A percentile compares a stretch with the other conserved stretches of the same genome.
Evolutionary conservation across 179 eudicot genomes (phyloP).

Genomic region (Silene vulgaris): DNA sequence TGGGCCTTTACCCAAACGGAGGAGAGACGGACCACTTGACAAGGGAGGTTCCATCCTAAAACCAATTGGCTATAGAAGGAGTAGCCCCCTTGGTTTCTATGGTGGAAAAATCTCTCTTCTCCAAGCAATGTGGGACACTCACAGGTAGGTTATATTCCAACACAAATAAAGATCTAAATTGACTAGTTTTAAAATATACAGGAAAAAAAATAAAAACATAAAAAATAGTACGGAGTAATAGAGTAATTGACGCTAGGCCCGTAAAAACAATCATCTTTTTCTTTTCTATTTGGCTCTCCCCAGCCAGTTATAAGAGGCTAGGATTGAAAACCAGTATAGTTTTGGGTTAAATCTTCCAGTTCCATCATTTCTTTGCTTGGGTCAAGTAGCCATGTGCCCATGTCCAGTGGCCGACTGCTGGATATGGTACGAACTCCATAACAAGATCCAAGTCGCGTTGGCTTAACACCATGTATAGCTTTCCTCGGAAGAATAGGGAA

Average conservation of each 20-base stretch:
- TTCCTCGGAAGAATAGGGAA: background rate
- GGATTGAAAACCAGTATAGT: background rate
- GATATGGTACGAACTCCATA: background rate
- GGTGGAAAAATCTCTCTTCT: too few species aligned
- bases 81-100: too few species aligned
- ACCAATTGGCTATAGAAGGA: too few species aligned
- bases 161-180: background rate
- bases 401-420: background rate
- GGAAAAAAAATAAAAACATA: too few species aligned
- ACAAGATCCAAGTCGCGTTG: background rate
- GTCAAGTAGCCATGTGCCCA: background rate
- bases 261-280: background rate
- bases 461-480: background rate
- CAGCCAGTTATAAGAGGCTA: background rate
- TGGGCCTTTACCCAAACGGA: too few species aligned
- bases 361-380: background rate
- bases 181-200: too few species aligned
- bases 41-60: too few species aligned
- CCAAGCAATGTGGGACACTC: too few species aligned
- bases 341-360: background rate
- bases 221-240: too few species aligned
- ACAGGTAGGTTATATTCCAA: too few species aligned
- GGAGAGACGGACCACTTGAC: too few species aligned
- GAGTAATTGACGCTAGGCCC: background rate
- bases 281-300: background rate